phyloP scores from a whole-genome alignment of 1,284 basidiomycete species.

The Bondarzewia mesenterica region DNA sequence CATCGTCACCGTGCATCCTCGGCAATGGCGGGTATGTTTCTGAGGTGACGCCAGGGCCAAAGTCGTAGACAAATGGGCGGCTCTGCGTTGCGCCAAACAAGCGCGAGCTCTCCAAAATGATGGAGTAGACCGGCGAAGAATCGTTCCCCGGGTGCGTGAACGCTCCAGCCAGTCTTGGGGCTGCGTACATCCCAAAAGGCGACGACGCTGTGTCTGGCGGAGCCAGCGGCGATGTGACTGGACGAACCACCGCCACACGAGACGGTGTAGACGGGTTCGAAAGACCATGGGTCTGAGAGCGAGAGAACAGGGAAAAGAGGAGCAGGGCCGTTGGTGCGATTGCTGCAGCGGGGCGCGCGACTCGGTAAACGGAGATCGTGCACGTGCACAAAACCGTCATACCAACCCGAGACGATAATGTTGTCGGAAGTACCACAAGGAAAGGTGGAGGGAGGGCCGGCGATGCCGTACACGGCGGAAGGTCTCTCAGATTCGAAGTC shows the following conservation, averaged over 20 bases:
- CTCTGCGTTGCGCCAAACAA: slow-evolving; percentile 69
- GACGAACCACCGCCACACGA: slow-evolving; percentile 61
- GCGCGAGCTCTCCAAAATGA: slow-evolving; percentile 64
- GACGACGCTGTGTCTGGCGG: slow-evolving; percentile 64
- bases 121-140: slow-evolving; percentile 61
- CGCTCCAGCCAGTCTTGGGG: slow-evolving; percentile 55
- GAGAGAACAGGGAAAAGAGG: slow-evolving; percentile 47
- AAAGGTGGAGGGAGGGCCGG: slow-evolving; percentile 46
- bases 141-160: slow-evolving; percentile 72
- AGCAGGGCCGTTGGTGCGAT: slow-evolving; percentile 12
- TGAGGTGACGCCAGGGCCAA: slow-evolving; percentile 51
- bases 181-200: slow-evolving; percentile 71
- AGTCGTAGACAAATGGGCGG: slow-evolving; percentile 68
- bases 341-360: slow-evolving; percentile 16
- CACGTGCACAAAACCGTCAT: slow-evolving; percentile 60
- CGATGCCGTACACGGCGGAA: slow-evolving; percentile 64
- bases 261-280: slow-evolving; percentile 66
- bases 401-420: slow-evolving; percentile 73
- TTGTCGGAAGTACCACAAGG: slow-evolving; percentile 64
- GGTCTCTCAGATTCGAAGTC: slow-evolving; percentile 20
- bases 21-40: slow-evolving; percentile 50
- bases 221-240: slow-evolving; percentile 60
- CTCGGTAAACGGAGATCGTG: slow-evolving; percentile 55
- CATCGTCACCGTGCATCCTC: slow-evolving; percentile 23
- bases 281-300: slow-evolving; percentile 55